These are phyloP conservation scores for Trypanosoma platydactyli DNA, from an alignment of 208 protist genomes.

Conservation along the genomic window DNA sequence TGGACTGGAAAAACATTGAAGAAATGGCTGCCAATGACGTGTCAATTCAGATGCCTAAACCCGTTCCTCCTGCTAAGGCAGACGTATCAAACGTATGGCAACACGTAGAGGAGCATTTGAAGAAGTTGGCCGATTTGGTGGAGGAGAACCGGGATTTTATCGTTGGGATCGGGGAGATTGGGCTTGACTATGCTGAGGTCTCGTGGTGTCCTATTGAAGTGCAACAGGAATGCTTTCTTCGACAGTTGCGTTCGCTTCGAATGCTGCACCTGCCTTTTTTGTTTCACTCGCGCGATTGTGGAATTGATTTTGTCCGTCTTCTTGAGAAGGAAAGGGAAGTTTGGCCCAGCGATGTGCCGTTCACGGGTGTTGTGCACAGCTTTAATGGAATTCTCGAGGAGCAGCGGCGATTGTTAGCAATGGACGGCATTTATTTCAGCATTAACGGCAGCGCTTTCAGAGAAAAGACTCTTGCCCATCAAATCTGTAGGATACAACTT, in stretches of 20 bases:
- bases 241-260: slow-evolving; percentile 57
- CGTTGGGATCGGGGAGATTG: slow-evolving; percentile 87
- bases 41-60: slow-evolving; percentile 31
- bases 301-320: slow-evolving; percentile 75
- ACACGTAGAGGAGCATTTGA: slow-evolving; percentile 44
- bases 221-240: slow-evolving; percentile 71
- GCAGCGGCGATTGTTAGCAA: slow-evolving; percentile 60
- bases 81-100: slow-evolving; percentile 2
- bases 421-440: slow-evolving; percentile 85
- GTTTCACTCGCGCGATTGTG: slow-evolving; percentile 91
- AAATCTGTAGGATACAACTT: slow-evolving; percentile 66
- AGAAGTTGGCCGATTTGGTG: slow-evolving; percentile 54
- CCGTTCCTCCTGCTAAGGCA: background rate
- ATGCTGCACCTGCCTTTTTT: slow-evolving; percentile 83
- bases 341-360: slow-evolving; percentile 20
- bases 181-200: slow-evolving; percentile 93
- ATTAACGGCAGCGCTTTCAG: slow-evolving; percentile 93
- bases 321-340: slow-evolving; percentile 33
- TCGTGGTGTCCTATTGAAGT: slow-evolving; percentile 65
- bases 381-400: slow-evolving; percentile 91
- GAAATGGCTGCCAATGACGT: slow-evolving; percentile 31
- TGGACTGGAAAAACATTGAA: slow-evolving; percentile 36
- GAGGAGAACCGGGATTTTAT: slow-evolving; percentile 79
- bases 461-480: slow-evolving; percentile 64
- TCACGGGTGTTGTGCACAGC: slow-evolving; percentile 92